A percentile compares a stretch with the other conserved stretches of the same genome.
Conservation (phyloP, 2,329 filamentous ascomycete genomes). For the Cladophialophora psammophila region DNA sequence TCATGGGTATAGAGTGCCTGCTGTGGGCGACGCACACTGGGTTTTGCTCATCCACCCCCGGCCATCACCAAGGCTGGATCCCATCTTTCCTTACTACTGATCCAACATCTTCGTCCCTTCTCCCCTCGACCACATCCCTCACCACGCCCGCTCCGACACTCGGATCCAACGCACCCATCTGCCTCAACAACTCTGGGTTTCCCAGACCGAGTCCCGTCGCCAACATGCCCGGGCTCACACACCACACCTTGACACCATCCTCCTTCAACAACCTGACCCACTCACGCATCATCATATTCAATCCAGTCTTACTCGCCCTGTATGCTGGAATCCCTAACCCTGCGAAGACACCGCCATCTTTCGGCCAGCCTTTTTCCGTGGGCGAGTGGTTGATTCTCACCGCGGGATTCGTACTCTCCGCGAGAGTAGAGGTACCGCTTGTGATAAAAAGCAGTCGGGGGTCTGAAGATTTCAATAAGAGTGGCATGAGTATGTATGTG, state of each 20-base stretch:
- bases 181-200: slow-evolving; percentile 38
- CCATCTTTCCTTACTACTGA: slow-evolving; percentile 43
- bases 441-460: slow-evolving; percentile 61
- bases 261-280: slow-evolving; percentile 53
- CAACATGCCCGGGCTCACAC: slow-evolving; percentile 58
- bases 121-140: slow-evolving; percentile 42
- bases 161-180: slow-evolving; percentile 44
- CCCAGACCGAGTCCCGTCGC: slow-evolving; percentile 54
- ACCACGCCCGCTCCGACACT: slow-evolving; percentile 44
- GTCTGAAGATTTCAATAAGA: slow-evolving; percentile 56
- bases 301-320: slow-evolving; percentile 52
- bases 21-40: neutral
- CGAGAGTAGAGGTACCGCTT: slow-evolving; percentile 51
- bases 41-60: neutral
- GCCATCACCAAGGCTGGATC: slow-evolving; percentile 34
- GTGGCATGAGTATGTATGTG: slow-evolving; percentile 59
- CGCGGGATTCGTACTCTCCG: slow-evolving; percentile 39
- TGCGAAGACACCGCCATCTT: slow-evolving; percentile 40
- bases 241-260: slow-evolving; percentile 61
- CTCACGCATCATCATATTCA: slow-evolving; percentile 61
- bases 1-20: neutral
- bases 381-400: slow-evolving; percentile 55
- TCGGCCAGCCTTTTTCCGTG: slow-evolving; percentile 53
- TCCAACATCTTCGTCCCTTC: slow-evolving; percentile 47
- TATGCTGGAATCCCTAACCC: slow-evolving; percentile 45